Conservation (phyloP, 805 yeast species). For the Spathaspora passalidarum region DNA sequence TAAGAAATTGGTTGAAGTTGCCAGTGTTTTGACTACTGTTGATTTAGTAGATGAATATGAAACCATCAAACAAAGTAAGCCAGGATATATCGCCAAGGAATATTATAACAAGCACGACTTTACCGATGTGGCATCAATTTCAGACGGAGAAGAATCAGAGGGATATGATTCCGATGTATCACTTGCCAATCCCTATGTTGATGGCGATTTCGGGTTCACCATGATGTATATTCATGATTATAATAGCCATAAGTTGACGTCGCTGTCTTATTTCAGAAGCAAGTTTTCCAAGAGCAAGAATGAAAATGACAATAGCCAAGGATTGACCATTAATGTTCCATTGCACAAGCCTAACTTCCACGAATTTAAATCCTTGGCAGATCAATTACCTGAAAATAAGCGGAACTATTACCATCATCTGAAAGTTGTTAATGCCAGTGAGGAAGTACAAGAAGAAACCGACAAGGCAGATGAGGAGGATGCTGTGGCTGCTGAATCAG, state of each 20-base stretch:
- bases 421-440: constrained; percentile 12
- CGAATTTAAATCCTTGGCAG: constrained; percentile 34
- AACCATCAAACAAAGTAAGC: constrained; percentile 12
- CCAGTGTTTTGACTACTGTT: constrained; percentile 20
- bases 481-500: no score
- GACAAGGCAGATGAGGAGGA: constrained; percentile 1
- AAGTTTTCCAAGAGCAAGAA: neutral
- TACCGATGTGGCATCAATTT: constrained; percentile 2
- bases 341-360: constrained; percentile 39
- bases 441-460: constrained; percentile 10
- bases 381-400: constrained; percentile 26
- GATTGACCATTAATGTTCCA: constrained; percentile 43
- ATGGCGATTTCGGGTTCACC: constrained; percentile 48
- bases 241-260: neutral
- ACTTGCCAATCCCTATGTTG: constrained; percentile 49
- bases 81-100: constrained; percentile 13
- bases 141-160: constrained; percentile 20
- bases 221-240: constrained; percentile 39
- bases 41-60: constrained; percentile 21
- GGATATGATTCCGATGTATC: constrained; percentile 49
- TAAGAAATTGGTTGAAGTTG: constrained; percentile 47
- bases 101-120: constrained; percentile 29
- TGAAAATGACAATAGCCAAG: neutral
- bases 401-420: constrained; percentile 31
- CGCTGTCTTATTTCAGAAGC: neutral